phyloP scores from a whole-genome alignment of 1,284 basidiomycete species.

The Malassezia arunalokei region DNA sequence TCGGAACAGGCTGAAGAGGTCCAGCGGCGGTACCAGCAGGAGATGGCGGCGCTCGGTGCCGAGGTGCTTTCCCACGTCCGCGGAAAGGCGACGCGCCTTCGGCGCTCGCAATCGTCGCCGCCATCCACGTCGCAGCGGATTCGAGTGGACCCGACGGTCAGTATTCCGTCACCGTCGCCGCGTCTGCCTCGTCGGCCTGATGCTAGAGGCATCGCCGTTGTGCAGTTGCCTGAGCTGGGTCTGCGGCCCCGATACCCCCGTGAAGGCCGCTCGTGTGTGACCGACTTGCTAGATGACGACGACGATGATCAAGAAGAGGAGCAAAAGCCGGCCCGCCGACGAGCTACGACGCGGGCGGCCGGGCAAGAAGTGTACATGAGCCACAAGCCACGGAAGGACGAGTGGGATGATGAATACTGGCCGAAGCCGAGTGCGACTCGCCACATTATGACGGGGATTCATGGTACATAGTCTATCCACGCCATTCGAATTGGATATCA shows the following conservation, averaged over 20 bases:
- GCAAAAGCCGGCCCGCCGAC: neutral
- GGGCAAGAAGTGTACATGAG: slow-evolving; percentile 36
- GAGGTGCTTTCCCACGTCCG: slow-evolving; percentile 31
- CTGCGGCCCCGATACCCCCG: slow-evolving; percentile 33
- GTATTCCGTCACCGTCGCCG: slow-evolving; percentile 32
- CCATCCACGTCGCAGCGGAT: neutral
- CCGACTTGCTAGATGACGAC: slow-evolving; percentile 20
- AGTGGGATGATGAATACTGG: slow-evolving; percentile 11
- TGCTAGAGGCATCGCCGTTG: slow-evolving; percentile 32
- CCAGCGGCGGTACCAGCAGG: slow-evolving; percentile 35
- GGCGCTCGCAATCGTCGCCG: neutral
- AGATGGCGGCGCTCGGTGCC: slow-evolving; percentile 37
- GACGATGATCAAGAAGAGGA: slow-evolving; percentile 18
- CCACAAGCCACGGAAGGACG: slow-evolving; percentile 11
- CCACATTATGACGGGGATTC: neutral
- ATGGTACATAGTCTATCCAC: slow-evolving; percentile 10
- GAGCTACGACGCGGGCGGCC: slow-evolving; percentile 37
- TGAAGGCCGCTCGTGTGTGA: slow-evolving; percentile 25
- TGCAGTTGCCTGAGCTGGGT: slow-evolving; percentile 39
- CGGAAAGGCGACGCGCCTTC: slow-evolving; percentile 7
- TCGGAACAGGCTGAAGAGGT: slow-evolving; percentile 29
- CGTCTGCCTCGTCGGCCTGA: slow-evolving; percentile 38
- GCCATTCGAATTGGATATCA: slow-evolving; percentile 43
- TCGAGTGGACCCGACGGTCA: slow-evolving; percentile 21
- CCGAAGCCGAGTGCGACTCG: slow-evolving; percentile 12